phyloP scores from a whole-genome alignment of 768 basidiomycete species.

The Russula sp. region DNA sequence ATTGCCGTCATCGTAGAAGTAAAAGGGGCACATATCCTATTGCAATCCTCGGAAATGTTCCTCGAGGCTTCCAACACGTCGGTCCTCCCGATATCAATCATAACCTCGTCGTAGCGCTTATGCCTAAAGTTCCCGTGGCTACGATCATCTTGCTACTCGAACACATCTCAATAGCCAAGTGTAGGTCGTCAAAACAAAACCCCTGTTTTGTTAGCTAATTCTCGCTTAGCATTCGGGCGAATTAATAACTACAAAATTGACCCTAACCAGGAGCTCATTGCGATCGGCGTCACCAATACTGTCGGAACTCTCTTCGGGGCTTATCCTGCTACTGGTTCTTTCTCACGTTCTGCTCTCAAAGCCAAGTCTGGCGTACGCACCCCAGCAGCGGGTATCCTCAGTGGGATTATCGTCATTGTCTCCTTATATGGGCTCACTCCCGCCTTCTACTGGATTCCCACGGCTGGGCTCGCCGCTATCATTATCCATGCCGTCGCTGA shows the following conservation, averaged over 20 bases:
- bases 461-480: conserved; percentile 77
- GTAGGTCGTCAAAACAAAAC: conserved; percentile 35
- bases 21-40: conserved; percentile 69
- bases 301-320: conserved; percentile 84
- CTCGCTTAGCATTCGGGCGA: conserved; percentile 75
- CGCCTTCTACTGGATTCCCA: conserved; percentile 89
- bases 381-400: conserved; percentile 79
- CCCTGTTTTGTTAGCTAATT: background rate
- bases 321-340: conserved; percentile 96
- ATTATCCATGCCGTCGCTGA: conserved; percentile 92
- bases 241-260: conserved; percentile 92
- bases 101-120: conserved; percentile 58
- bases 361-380: conserved; percentile 97
- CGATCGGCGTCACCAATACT: conserved; percentile 95
- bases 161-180: conserved; percentile 96
- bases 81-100: conserved; percentile 40
- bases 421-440: conserved; percentile 91
- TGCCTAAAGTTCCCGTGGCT: conserved; percentile 69
- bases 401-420: conserved; percentile 83
- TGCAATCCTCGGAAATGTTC: conserved; percentile 76
- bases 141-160: conserved; percentile 88
- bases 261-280: conserved; percentile 91
- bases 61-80: conserved; percentile 68
- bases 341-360: conserved; percentile 96
- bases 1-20: conserved; percentile 55